Percentiles rank a stretch among this genome's conserved stretches.
These are phyloP conservation scores for Fusarium sp. DNA, from an alignment of 2,329 filamentous ascomycete species.

Conservation along the genomic window DNA sequence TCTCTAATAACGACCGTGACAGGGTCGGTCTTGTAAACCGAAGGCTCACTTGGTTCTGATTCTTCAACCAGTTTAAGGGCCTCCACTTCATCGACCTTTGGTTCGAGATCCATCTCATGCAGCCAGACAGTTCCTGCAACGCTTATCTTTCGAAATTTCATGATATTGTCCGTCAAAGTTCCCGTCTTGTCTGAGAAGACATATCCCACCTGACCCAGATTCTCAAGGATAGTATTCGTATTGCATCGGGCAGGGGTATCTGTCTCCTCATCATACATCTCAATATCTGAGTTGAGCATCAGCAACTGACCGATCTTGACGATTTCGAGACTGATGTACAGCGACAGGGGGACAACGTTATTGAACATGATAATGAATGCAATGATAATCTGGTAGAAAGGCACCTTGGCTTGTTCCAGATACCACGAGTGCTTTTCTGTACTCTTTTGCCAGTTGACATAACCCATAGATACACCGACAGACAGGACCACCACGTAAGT, in stretches of 20 bases:
- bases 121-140: slow-evolving; percentile 91
- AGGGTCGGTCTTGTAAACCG: slow-evolving; percentile 48
- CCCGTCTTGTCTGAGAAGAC: slow-evolving; percentile 96
- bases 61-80: slow-evolving; percentile 35
- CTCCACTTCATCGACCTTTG: slow-evolving; percentile 43
- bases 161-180: slow-evolving; percentile 92
- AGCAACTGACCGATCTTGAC: slow-evolving; percentile 85
- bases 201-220: slow-evolving; percentile 89
- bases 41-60: slow-evolving; percentile 43
- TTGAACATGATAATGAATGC: slow-evolving; percentile 98
- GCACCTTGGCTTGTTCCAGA: slow-evolving; percentile 75
- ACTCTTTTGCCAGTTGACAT: slow-evolving; percentile 78
- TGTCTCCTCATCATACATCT: slow-evolving; percentile 89
- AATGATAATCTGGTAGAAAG: slow-evolving; percentile 84
- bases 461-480: slow-evolving; percentile 84
- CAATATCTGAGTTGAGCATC: slow-evolving; percentile 81
- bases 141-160: slow-evolving; percentile 95
- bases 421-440: slow-evolving; percentile 83
- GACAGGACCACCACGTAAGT: slow-evolving; percentile 83
- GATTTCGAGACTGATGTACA: slow-evolving; percentile 92
- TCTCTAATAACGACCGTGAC: slow-evolving; percentile 50
- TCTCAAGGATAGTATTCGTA: slow-evolving; percentile 95
- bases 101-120: slow-evolving; percentile 78
- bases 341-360: slow-evolving; percentile 89
- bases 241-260: slow-evolving; percentile 90